Evolutionary conservation across 495 filamentous ascomycete genomes (phyloP).

Genomic region (Tuber borchii): DNA sequence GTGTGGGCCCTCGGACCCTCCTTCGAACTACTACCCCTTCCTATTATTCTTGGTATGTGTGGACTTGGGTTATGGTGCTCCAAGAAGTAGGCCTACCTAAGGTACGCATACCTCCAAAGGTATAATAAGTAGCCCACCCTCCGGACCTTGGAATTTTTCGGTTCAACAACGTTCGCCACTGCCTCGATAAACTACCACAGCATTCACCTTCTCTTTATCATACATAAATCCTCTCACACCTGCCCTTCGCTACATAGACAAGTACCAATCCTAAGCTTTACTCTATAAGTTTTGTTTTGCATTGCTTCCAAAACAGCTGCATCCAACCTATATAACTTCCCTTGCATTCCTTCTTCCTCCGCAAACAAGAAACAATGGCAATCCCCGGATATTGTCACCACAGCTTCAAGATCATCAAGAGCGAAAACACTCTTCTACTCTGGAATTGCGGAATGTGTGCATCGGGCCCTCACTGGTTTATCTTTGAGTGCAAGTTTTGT

Average conservation of each 20-base stretch:
- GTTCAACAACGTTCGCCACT: not conserved
- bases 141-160: not conserved
- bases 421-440: constrained; percentile 63
- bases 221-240: constrained; percentile 2
- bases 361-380: constrained; percentile 50
- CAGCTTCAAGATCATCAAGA: constrained; percentile 70
- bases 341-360: constrained; percentile 7
- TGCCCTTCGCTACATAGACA: not conserved
- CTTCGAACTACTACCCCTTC: constrained; percentile 27
- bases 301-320: constrained; percentile 7
- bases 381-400: constrained; percentile 60
- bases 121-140: constrained; percentile 3
- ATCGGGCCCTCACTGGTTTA: constrained; percentile 72
- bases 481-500: constrained; percentile 73
- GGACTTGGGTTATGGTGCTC: not conserved
- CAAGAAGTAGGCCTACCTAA: not conserved
- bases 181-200: constrained; percentile 1
- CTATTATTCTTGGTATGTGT: constrained; percentile 8
- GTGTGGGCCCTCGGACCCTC: constrained; percentile 32
- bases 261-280: constrained; percentile 2
- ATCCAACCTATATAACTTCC: constrained; percentile 7
- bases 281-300: not conserved
- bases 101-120: not conserved
- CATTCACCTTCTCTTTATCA: not conserved
- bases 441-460: constrained; percentile 75